Percentiles rank a stretch among this genome's conserved stretches.
These are phyloP conservation scores for Apiospora malaysiana DNA, from an alignment of 2,329 filamentous ascomycete genomes.

Conservation along the genomic window DNA sequence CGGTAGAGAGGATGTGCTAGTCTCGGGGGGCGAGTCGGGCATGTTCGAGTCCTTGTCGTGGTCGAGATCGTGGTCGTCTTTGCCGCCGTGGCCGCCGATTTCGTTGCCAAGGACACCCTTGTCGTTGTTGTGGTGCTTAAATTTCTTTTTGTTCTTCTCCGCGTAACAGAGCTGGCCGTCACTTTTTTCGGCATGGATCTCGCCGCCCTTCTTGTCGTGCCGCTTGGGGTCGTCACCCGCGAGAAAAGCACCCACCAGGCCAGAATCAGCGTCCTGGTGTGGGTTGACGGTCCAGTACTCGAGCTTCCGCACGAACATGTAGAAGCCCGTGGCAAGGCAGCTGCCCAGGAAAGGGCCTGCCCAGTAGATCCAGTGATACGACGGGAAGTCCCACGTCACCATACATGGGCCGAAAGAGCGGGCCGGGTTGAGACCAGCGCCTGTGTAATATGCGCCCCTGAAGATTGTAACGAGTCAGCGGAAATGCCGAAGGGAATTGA, in stretches of 20 bases:
- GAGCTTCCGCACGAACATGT: slow-evolving; percentile 13
- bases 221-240: slow-evolving; percentile 4
- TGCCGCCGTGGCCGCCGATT: no score
- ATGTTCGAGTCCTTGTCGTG: no score
- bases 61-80: no score
- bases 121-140: no score
- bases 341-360: slow-evolving; percentile 7
- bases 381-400: slow-evolving; percentile 8
- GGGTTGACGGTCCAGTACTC: slow-evolving; percentile 23
- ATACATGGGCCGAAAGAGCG: slow-evolving; percentile 19
- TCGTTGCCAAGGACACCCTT: no score
- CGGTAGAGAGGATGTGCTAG: neutral
- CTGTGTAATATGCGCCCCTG: slow-evolving; percentile 20
- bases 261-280: slow-evolving; percentile 6
- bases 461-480: neutral
- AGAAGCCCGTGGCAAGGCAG: slow-evolving; percentile 19
- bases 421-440: slow-evolving; percentile 19
- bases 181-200: slow-evolving; percentile 11
- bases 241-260: slow-evolving; percentile 17
- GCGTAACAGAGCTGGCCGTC: neutral
- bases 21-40: neutral
- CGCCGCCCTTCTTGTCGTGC: slow-evolving; percentile 1
- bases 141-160: neutral
- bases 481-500: no score
- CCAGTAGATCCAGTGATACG: slow-evolving; percentile 24